Evolutionary conservation across 1,139 yeast species (phyloP), one percentile per base, ranked within the genome.

Genomic region (Debaryomyces nepalensis): DNA sequence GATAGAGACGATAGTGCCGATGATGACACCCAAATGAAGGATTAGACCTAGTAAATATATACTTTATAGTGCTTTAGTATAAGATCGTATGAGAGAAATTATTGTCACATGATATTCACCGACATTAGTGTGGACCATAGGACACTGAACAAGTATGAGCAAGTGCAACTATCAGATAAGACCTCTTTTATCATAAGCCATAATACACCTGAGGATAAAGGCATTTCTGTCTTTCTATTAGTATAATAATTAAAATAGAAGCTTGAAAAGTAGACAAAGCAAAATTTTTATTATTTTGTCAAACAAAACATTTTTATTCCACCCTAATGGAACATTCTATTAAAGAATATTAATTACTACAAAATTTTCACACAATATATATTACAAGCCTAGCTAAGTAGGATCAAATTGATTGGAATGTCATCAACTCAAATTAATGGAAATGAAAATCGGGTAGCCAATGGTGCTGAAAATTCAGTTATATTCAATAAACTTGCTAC

Each of bases 401-500:
- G 22, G 32, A 29, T 14, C 20, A 16, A 23, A 22, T 16, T 24
- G 3, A 10, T 34, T 16, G 30, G 18, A 24, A 41, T 41, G 44
- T 37, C 44, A 7, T 37, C 36, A 22, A 33, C 21, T 26, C 26
- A 32, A 7, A 18, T 26, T 33, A 33, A 36, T 27, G 27, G 15
- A 21, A 22, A 20, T 16, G 18, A 34, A 20, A 39, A 41, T 11
- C 14, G 24, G 16, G 22, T 26, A 15, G 21, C 40, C 14, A 35
- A 35, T 19, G 27, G 33, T 26, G 33, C 36, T 16, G 15, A 33
- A 14, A 19, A 20, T 19, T 15, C 40, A 9, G 14, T 44, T 6
- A 23, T 22, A 6, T 39, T 39, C 16, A 44, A 41, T 21, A 39
- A 39, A 14, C 38, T 19, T 15, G 36, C 41, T 2, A 20, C 42